phyloP scores from a whole-genome alignment of 2,329 filamentous ascomycete species.

The Trichoderma breve region DNA sequence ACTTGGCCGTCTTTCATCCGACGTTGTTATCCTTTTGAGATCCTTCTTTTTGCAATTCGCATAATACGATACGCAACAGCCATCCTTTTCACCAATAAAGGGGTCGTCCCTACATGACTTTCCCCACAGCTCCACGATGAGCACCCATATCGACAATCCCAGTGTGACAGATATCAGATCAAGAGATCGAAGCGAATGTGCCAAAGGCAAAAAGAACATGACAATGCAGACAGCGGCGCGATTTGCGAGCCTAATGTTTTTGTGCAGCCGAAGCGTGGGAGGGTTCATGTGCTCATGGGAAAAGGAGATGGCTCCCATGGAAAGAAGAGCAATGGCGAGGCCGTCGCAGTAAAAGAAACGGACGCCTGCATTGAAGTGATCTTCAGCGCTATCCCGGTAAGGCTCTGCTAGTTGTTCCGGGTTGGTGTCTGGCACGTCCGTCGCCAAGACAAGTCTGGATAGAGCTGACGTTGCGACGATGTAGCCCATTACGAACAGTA shows the following conservation, averaged over 20 bases:
- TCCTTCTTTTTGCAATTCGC: conserved; percentile 42
- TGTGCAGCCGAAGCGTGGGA: conserved; percentile 47
- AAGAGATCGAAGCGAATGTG: conserved; percentile 45
- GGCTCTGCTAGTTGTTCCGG: conserved; percentile 48
- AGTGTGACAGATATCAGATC: conserved; percentile 46
- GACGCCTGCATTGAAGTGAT: conserved; percentile 50
- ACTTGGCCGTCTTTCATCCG: conserved; percentile 31
- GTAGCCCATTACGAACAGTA: conserved; percentile 63
- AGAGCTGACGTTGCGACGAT: conserved; percentile 58
- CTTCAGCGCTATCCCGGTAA: conserved; percentile 49
- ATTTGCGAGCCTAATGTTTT: conserved; percentile 50
- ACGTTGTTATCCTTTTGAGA: conserved; percentile 30
- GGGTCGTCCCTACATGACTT: conserved; percentile 45
- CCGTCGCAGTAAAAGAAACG: conserved; percentile 66
- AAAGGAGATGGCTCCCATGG: conserved; percentile 54
- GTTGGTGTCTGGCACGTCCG: conserved; percentile 51
- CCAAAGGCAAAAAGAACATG: conserved; percentile 55
- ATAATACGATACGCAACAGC: conserved; percentile 39
- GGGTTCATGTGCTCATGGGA: conserved; percentile 56
- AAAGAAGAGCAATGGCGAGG: conserved; percentile 52
- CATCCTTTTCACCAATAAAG: conserved; percentile 40
- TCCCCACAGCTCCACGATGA: conserved; percentile 50
- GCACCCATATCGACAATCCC: conserved; percentile 44
- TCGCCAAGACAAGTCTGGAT: conserved; percentile 56
- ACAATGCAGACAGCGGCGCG: conserved; percentile 50